A percentile compares a stretch with the other conserved stretches of the same genome.
Conservation (phyloP, 2,329 filamentous ascomycete species). For the Aureobasidium lini region DNA sequence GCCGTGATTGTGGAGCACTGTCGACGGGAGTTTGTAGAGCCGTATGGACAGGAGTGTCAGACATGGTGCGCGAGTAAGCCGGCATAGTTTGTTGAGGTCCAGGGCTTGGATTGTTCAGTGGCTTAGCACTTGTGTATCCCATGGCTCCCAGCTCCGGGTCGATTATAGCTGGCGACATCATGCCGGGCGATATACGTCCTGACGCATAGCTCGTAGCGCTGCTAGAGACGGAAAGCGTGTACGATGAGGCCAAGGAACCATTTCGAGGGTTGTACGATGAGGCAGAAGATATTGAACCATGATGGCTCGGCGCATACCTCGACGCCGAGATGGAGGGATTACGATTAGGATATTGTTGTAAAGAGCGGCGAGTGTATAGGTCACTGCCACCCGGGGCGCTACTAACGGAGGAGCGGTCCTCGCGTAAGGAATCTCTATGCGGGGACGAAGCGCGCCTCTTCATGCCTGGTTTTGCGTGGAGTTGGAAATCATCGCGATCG, state of each 20-base stretch:
- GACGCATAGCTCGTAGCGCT: conserved; percentile 59
- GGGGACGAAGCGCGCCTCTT: conserved; percentile 60
- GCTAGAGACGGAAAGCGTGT: conserved; percentile 50
- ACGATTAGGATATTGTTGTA: conserved; percentile 50
- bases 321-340: conserved; percentile 48
- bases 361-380: conserved; percentile 47
- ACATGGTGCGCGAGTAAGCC: conserved; percentile 34
- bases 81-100: conserved; percentile 32
- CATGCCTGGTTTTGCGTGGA: conserved; percentile 44
- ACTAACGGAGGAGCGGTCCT: conserved; percentile 38
- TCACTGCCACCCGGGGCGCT: conserved; percentile 39
- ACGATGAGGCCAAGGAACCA: conserved; percentile 56
- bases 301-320: conserved; percentile 45
- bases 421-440: conserved; percentile 47
- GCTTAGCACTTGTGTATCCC: conserved; percentile 45
- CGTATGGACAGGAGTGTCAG: conserved; percentile 33
- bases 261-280: conserved; percentile 55
- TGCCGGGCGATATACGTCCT: conserved; percentile 53
- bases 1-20: conserved; percentile 38
- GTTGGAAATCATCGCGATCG: conserved; percentile 42
- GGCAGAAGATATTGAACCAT: conserved; percentile 58
- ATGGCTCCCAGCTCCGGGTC: conserved; percentile 48
- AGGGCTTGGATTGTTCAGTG: conserved; percentile 34
- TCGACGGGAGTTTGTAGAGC: conserved; percentile 41
- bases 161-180: conserved; percentile 48